A percentile compares a stretch with the other conserved stretches of the same genome.
These are phyloP conservation scores for Acanthamoeba lenticulata DNA, from an alignment of 208 protist species.

Conservation along the genomic window DNA sequence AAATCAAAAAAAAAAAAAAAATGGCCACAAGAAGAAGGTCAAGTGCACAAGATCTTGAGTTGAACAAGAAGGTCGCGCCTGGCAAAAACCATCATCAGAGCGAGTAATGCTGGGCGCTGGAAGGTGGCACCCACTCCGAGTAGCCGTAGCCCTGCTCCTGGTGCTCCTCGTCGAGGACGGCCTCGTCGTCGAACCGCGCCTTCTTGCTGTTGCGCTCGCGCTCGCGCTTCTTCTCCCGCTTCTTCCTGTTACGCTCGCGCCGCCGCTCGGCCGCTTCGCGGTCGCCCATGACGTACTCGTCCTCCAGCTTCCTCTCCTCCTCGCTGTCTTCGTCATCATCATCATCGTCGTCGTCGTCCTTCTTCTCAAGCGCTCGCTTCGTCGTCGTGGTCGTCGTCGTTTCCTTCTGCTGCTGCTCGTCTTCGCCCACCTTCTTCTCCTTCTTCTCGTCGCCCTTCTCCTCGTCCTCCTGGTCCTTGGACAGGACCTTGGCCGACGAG, in stretches of 20 bases:
- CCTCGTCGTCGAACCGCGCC: neutral
- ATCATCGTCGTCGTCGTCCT: neutral
- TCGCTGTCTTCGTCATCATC: neutral
- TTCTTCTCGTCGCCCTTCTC: neutral
- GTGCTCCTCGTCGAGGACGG: conserved; percentile 10
- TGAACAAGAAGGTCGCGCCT: too few species aligned
- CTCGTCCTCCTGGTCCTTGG: neutral
- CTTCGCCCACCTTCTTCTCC: neutral
- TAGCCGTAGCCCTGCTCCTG: conserved; percentile 27
- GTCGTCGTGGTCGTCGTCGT: neutral
- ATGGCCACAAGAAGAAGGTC: too few species aligned
- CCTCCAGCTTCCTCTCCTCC: neutral
- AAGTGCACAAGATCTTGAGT: too few species aligned
- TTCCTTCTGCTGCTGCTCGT: neutral
- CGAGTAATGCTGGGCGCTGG: neutral
- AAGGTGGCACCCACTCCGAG: conserved; percentile 33
- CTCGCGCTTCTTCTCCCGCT: conserved; percentile 30
- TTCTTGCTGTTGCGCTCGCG: neutral
- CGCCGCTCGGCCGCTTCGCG: neutral
- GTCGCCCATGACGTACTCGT: conserved; percentile 25
- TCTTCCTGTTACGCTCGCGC: neutral
- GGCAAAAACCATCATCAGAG: too few species aligned
- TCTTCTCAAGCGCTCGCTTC: neutral
- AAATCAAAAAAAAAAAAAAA: too few species aligned
- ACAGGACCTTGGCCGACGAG: neutral